Conservation (phyloP, 176 grass and related monocot species). For the Otatea glauca region DNA sequence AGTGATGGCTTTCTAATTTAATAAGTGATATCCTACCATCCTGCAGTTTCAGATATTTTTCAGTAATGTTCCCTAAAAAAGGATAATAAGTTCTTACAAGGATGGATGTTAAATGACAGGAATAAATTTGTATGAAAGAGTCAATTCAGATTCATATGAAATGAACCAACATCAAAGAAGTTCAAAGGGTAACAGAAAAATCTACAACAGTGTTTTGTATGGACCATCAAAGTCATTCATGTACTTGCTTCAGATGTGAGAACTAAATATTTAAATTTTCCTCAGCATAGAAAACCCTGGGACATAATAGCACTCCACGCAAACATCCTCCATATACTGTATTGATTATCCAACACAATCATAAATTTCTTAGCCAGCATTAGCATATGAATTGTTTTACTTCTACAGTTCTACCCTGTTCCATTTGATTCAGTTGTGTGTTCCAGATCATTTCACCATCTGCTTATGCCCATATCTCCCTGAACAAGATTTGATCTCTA, state of each 20-base stretch:
- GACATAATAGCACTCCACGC: background rate
- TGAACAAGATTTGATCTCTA: conserved; percentile 23
- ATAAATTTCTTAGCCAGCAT: conserved; percentile 13
- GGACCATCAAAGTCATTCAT: background rate
- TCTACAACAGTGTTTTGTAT: background rate
- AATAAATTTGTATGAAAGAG: conserved; percentile 29
- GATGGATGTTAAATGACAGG: background rate
- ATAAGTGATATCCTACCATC: background rate
- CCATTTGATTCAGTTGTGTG: background rate
- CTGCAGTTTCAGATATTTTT: conserved; percentile 16
- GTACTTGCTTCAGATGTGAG: conserved; percentile 14
- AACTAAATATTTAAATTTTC: conserved; percentile 18
- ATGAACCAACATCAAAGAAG: conserved; percentile 16
- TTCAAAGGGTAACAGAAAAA: background rate
- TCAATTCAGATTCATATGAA: conserved; percentile 19
- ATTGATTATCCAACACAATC: background rate
- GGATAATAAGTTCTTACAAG: background rate
- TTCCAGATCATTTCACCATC: background rate
- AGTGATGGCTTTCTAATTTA: conserved; percentile 14
- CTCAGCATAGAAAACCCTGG: background rate
- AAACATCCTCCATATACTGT: background rate
- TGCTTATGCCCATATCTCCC: conserved; percentile 11
- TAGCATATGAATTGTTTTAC: background rate
- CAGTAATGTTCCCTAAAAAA: background rate
- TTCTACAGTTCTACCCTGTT: background rate